Conservation (phyloP, 2,329 filamentous ascomycete species). For the Cladosporium oxysporum region DNA sequence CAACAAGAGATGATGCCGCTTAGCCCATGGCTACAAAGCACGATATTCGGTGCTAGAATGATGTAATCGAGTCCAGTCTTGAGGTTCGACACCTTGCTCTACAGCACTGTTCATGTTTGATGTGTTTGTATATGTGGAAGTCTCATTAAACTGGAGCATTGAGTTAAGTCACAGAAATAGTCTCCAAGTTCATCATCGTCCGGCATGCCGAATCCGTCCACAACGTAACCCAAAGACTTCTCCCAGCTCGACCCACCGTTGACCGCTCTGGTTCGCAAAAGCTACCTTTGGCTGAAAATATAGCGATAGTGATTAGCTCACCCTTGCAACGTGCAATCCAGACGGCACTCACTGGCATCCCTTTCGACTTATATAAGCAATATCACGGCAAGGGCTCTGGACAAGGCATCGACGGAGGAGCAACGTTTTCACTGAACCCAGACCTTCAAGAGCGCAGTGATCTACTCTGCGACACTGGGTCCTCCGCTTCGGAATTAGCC, state of each 20-base stretch:
- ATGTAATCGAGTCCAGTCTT: background rate
- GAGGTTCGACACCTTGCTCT: background rate
- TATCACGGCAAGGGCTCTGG: background rate
- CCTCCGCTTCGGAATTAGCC: background rate
- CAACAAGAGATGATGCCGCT: background rate
- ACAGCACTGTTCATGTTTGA: background rate
- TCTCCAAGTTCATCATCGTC: constrained; percentile 6
- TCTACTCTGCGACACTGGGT: background rate
- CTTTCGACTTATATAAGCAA: background rate
- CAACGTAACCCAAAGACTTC: constrained; percentile 4
- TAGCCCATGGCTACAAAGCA: background rate
- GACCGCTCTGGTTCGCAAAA: background rate
- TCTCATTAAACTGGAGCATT: background rate
- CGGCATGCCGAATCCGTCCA: background rate
- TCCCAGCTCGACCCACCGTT: background rate
- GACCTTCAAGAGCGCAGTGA: constrained; percentile 2
- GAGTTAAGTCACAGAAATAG: background rate
- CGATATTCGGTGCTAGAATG: background rate
- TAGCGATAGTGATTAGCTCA: background rate
- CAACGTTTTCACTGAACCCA: background rate
- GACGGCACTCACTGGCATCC: background rate
- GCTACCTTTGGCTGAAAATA: background rate
- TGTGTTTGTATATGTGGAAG: background rate
- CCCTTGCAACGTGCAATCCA: background rate
- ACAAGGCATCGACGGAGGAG: background rate